Conservation (phyloP, 2,329 filamentous ascomycete genomes). For the Verticillium albo-atrum region DNA sequence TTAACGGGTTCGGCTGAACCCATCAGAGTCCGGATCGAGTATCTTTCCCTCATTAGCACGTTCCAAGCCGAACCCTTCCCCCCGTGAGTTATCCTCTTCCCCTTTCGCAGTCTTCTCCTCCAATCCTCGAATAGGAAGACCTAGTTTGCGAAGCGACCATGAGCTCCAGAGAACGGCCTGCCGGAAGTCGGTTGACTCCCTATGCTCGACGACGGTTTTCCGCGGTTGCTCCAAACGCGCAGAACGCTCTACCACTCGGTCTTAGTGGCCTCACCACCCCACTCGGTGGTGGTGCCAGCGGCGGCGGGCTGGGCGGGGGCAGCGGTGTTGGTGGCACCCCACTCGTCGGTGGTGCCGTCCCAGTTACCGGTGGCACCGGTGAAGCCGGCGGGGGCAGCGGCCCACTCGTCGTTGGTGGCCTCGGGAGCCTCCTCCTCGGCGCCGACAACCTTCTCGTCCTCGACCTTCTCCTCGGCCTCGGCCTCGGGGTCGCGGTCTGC, state of each 20-base stretch:
- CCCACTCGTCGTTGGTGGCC: constrained; percentile 70
- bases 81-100: constrained; percentile 19
- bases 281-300: constrained; percentile 64
- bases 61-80: constrained; percentile 47
- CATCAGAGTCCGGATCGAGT: constrained; percentile 47
- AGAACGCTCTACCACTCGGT: constrained; percentile 43
- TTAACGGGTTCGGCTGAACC: background rate
- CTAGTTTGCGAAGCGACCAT: background rate
- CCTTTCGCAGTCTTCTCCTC: constrained; percentile 2
- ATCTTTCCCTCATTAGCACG: constrained; percentile 99
- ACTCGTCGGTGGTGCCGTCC: constrained; percentile 58
- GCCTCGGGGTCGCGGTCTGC: constrained; percentile 95
- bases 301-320: constrained; percentile 55
- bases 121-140: constrained; percentile 3
- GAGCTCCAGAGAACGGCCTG: constrained; percentile 18
- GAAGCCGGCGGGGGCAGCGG: constrained; percentile 70
- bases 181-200: constrained; percentile 16
- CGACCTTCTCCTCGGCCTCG: constrained; percentile 97
- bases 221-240: constrained; percentile 3
- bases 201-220: constrained; percentile 15
- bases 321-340: constrained; percentile 38
- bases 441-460: constrained; percentile 73
- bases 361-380: constrained; percentile 56
- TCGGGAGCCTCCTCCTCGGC: constrained; percentile 73
- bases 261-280: constrained; percentile 56